Conservation (phyloP, 345 rosid species). For the Turritis glabra region DNA sequence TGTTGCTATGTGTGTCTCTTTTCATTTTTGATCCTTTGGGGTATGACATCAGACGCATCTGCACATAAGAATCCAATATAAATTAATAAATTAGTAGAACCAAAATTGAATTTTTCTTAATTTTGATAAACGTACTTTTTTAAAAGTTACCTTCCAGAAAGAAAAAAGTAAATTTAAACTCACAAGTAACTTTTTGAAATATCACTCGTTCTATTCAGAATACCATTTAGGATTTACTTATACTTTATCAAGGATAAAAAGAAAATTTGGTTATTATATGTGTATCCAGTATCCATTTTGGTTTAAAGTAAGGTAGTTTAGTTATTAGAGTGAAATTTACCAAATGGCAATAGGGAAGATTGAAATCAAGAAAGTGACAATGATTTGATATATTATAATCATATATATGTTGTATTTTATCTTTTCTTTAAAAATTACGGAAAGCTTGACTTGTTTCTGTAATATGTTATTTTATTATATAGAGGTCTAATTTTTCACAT, state of each 20-base stretch:
- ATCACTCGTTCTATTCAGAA: neutral
- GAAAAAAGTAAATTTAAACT: neutral
- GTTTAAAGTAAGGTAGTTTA: no score
- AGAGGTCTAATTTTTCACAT: no score
- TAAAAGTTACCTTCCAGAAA: no score
- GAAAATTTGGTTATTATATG: no score
- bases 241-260: no score
- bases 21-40: neutral
- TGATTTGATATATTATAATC: no score
- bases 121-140: no score
- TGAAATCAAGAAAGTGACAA: no score
- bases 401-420: no score
- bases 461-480: no score
- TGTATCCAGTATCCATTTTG: neutral
- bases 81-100: neutral
- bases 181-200: neutral
- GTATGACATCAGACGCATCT: slow-evolving; percentile 5
- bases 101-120: neutral
- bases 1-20: neutral
- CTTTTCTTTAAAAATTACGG: no score
- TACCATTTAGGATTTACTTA: neutral
- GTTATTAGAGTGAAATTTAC: neutral
- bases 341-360: neutral
- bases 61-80: neutral
- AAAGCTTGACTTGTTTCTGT: no score